Evolutionary conservation across 2,329 filamentous ascomycete genomes (phyloP).

Genomic region (Cladophialophora yegresii): DNA sequence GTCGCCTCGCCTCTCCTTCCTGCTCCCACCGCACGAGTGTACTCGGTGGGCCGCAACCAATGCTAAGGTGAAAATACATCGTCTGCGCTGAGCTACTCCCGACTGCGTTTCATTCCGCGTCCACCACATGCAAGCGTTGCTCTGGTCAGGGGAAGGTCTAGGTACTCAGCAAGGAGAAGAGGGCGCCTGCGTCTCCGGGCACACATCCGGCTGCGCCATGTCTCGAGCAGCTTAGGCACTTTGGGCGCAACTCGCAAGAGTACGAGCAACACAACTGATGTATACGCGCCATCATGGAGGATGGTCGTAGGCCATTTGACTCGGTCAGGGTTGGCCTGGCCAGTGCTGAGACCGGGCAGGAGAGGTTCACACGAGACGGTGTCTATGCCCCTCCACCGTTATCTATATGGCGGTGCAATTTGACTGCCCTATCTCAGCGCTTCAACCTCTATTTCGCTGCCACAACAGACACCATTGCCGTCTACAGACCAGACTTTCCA

Average conservation of each 20-base stretch:
- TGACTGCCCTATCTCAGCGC: slow-evolving; percentile 52
- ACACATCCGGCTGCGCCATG: slow-evolving; percentile 1
- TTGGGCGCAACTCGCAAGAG: not conserved
- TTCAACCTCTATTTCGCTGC: slow-evolving; percentile 52
- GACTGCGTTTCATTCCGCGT: not conserved
- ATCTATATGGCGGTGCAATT: slow-evolving; percentile 49
- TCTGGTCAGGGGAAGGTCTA: not conserved
- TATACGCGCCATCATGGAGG: slow-evolving; percentile 27
- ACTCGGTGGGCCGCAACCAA: not conserved
- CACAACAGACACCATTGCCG: slow-evolving; percentile 45
- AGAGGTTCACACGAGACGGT: slow-evolving; percentile 40
- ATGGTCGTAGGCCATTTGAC: slow-evolving; percentile 31
- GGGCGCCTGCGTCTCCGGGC: not conserved
- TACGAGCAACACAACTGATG: not conserved
- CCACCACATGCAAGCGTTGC: not conserved
- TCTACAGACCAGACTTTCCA: slow-evolving; percentile 49
- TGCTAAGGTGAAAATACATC: not conserved
- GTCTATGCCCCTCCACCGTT: slow-evolving; percentile 40
- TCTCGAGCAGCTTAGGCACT: not conserved
- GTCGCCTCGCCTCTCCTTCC: not conserved
- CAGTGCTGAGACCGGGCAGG: slow-evolving; percentile 36
- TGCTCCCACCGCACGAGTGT: not conserved
- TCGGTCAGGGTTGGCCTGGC: slow-evolving; percentile 28
- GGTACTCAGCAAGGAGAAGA: not conserved
- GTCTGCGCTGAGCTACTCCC: too few relatives aligned